Evolutionary conservation across 2,329 filamentous ascomycete genomes (phyloP).

Genomic region (Emydomyces testavorans): DNA sequence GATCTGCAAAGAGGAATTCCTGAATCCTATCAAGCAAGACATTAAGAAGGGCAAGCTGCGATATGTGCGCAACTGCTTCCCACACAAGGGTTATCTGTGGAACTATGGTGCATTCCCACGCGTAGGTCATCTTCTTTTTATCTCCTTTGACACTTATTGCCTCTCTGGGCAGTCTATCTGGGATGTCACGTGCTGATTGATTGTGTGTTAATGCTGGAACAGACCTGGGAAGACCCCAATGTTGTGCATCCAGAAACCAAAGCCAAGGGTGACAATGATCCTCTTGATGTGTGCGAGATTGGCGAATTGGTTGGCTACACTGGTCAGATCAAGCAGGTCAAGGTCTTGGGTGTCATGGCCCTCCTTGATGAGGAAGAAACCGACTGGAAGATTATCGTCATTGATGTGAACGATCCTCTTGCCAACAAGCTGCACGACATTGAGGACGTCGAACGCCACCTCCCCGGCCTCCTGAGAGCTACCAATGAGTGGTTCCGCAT

Average conservation of each 20-base stretch:
- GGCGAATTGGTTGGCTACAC: conserved; percentile 93
- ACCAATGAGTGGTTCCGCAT: conserved; percentile 99
- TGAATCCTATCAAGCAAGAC: conserved; percentile 99
- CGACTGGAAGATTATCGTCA: conserved; percentile 99
- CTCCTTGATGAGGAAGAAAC: conserved; percentile 99
- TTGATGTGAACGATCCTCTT: conserved; percentile 94
- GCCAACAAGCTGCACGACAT: conserved; percentile 95
- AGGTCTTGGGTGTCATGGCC: conserved; percentile 98
- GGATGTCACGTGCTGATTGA: conserved; percentile 9
- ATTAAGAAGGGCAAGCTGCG: conserved; percentile 99
- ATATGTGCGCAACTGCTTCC: conserved; percentile 99
- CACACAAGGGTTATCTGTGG: conserved; percentile 99
- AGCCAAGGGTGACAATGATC: conserved; percentile 98
- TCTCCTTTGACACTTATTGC: conserved; percentile 11
- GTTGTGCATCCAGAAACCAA: conserved; percentile 95
- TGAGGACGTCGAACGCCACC: conserved; percentile 96
- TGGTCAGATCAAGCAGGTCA: conserved; percentile 98
- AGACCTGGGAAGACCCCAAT: conserved; percentile 99
- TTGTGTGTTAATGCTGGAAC: conserved; percentile 15
- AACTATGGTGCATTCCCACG: conserved; percentile 99
- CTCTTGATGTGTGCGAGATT: conserved; percentile 98
- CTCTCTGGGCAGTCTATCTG: neutral
- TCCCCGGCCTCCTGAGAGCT: conserved; percentile 88
- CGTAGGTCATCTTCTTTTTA: conserved; percentile 44
- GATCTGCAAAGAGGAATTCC: conserved; percentile 97